Evolutionary conservation across 2,329 filamentous ascomycete species (phyloP), one percentile per base, ranked within the genome.

Genomic region (Cordyceps cateniannulata): DNA sequence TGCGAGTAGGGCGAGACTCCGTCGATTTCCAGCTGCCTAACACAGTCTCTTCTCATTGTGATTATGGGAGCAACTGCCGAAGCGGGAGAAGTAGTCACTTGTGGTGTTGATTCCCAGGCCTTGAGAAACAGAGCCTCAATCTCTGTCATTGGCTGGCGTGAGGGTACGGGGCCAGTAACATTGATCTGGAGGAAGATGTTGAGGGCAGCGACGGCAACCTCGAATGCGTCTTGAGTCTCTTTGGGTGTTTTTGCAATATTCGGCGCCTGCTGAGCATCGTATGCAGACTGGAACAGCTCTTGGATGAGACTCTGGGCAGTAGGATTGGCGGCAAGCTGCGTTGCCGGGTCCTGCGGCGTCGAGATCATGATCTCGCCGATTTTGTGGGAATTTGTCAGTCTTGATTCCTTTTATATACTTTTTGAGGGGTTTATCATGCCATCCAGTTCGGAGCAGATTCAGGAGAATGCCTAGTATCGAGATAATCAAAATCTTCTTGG

Each of bases 1-100:
- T 96, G 81, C 52, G 87, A 85, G 73, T 98, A 99, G 0, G 90
- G 88, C 0, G 90, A 88, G 50, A 96, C 88, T 12, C 95, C 95
- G 71, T 99, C 95, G 0, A 91, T 81, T 25, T 87, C 85, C 9
- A 98, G 79, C 18, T 83, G 84, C 2, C 76, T 75, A n/a, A 96
- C 77, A 56, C 92, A 85, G 20, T 80, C 73, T 63, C 80, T 79
- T 59, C 82, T 79, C 18, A 87, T 68, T 0, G 72, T 69, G 48
- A 74, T 73, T 1, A 81, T 61, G 8, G 65, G 12, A 48, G 56
- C 20, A 62, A 64, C 47, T n/a, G 51, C 49, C 6, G 58, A 48
- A 22, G 22, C 8, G 14, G 42, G 5, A 14, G 42, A 3, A n/a
- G 8, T 7, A 1, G 24, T 27, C 24, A 3, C 20, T 40, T 40